A percentile compares a stretch with the other conserved stretches of the same genome.
Conservation (phyloP, 192 early-diverging fungal species). For the Coemansia sp. region DNA sequence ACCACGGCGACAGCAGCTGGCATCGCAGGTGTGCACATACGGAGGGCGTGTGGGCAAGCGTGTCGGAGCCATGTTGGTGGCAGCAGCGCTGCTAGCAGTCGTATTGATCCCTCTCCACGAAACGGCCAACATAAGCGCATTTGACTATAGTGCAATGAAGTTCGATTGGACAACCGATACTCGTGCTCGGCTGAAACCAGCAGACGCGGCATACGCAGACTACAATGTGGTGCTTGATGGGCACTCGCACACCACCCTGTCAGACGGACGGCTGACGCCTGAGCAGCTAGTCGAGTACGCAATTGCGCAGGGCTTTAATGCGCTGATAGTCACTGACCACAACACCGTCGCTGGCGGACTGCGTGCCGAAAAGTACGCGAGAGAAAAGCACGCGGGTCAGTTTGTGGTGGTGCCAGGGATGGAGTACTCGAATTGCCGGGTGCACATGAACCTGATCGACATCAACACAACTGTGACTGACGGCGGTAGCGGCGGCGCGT, state of each 20-base stretch:
- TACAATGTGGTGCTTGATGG: conserved; percentile 64
- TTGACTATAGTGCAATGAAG: conserved; percentile 9
- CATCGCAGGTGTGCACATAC: background rate
- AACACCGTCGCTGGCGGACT: conserved; percentile 64
- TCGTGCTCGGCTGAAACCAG: conserved; percentile 17
- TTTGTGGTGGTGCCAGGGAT: conserved; percentile 67
- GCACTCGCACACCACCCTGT: conserved; percentile 63
- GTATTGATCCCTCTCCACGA: conserved; percentile 19
- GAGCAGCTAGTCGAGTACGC: conserved; percentile 64
- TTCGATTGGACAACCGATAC: conserved; percentile 34
- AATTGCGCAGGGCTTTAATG: conserved; percentile 69
- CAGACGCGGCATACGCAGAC: conserved; percentile 16
- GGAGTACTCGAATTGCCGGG: conserved; percentile 68
- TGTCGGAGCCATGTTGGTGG: conserved; percentile 4
- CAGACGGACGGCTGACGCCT: conserved; percentile 60
- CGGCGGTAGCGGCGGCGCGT: conserved; percentile 29
- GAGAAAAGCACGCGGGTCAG: conserved; percentile 47
- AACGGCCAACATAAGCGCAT: background rate
- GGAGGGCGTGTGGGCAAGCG: conserved; percentile 9
- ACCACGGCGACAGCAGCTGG: background rate
- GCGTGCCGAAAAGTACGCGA: conserved; percentile 58
- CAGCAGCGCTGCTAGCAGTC: conserved; percentile 9
- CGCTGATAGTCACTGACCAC: conserved; percentile 69
- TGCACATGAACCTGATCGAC: conserved; percentile 72
- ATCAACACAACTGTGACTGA: conserved; percentile 57